Conservation (phyloP, 768 basidiomycete genomes). For the Pleurotus djamor region DNA sequence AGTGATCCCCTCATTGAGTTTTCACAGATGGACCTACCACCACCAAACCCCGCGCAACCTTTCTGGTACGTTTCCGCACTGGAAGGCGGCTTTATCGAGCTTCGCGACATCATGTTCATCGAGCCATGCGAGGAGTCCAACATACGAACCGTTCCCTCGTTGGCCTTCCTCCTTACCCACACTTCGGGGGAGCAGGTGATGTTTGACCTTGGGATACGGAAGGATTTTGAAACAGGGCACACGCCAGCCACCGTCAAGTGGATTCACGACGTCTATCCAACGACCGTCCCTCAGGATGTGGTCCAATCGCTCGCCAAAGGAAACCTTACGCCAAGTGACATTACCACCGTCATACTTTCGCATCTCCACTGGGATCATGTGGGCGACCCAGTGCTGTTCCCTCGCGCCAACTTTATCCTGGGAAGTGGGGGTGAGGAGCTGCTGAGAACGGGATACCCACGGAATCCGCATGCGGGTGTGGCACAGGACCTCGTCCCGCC, state of each 20-base stretch:
- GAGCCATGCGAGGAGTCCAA: conserved; percentile 26
- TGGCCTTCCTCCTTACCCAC: conserved; percentile 53
- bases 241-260: conserved; percentile 28
- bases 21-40: conserved; percentile 27
- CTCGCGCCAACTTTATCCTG: conserved; percentile 44
- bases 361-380: conserved; percentile 58
- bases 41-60: conserved; percentile 38
- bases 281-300: conserved; percentile 33
- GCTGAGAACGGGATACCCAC: conserved; percentile 39
- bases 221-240: conserved; percentile 36
- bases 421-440: conserved; percentile 35
- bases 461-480: conserved; percentile 29
- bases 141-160: conserved; percentile 34
- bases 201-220: conserved; percentile 57
- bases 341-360: conserved; percentile 44
- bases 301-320: conserved; percentile 48
- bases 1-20: not conserved
- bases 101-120: conserved; percentile 35
- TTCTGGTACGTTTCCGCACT: conserved; percentile 55
- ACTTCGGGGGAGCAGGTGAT: conserved; percentile 29
- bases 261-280: conserved; percentile 21
- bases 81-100: conserved; percentile 42
- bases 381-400: conserved; percentile 45
- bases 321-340: conserved; percentile 37
- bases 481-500: conserved; percentile 31